These are phyloP conservation scores for Aspergillus viridinutans DNA, from an alignment of 2,329 filamentous ascomycete species.

Conservation along the genomic window DNA sequence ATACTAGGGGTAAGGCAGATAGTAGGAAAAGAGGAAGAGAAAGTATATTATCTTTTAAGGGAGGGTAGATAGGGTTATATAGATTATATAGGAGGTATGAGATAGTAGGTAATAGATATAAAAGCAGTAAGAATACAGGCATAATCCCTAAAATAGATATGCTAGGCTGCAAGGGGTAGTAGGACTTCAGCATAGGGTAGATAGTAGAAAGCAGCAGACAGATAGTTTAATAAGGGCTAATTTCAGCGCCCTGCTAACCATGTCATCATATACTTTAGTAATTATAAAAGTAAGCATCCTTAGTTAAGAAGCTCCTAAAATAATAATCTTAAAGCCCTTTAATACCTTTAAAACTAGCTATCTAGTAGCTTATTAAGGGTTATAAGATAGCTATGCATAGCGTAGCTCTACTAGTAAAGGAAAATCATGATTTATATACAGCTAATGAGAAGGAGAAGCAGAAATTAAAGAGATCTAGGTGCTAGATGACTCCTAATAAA, in stretches of 20 bases:
- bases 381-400: too few species aligned
- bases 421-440: too few species aligned
- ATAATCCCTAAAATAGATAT: conserved; percentile 16
- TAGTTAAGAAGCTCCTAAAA: too few species aligned
- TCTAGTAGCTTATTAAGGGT: too few species aligned
- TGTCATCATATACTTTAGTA: conserved; percentile 1
- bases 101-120: conserved; percentile 11
- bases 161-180: conserved; percentile 15
- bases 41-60: conserved; percentile 20
- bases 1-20: conserved; percentile 1
- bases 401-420: too few species aligned
- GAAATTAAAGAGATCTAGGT: too few species aligned
- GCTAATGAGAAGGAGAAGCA: too few species aligned
- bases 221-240: conserved; percentile 17
- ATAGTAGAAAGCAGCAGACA: conserved; percentile 15
- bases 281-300: too few species aligned
- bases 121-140: conserved; percentile 16
- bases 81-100: conserved; percentile 14
- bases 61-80: conserved; percentile 22
- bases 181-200: conserved; percentile 9
- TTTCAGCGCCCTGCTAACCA: conserved; percentile 20
- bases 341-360: too few species aligned
- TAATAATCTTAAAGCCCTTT: too few species aligned
- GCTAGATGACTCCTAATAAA: too few species aligned
- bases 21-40: conserved; percentile 15